Percentiles rank a stretch among this genome's conserved stretches.
phyloP scores from a whole-genome alignment of 106 monocot genomes.

The Alisma plantagoaquatica region DNA sequence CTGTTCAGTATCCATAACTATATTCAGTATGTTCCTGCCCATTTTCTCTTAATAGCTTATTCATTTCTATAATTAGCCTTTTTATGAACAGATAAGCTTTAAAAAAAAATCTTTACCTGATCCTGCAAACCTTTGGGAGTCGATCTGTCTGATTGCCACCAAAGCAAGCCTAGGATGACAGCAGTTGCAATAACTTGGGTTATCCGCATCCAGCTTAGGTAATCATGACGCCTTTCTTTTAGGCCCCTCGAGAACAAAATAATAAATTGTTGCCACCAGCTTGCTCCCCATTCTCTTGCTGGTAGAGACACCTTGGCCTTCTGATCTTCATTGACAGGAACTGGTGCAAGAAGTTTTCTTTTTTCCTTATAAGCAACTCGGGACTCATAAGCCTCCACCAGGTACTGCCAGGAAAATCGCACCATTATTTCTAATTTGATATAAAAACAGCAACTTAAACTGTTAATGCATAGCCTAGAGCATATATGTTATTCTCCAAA shows the following conservation, averaged over 20 bases:
- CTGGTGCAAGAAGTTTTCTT: conserved; percentile 34
- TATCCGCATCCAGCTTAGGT: conserved; percentile 83
- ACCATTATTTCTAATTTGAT: too few relatives aligned
- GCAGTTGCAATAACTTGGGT: conserved; percentile 82
- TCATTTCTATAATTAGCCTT: too few relatives aligned
- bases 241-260: conserved; percentile 71
- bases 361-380: conserved; percentile 53
- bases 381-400: conserved; percentile 72
- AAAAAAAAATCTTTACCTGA: too few relatives aligned
- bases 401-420: conserved; percentile 58
- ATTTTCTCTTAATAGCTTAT: too few relatives aligned
- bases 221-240: conserved; percentile 84
- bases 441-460: too few relatives aligned
- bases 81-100: too few relatives aligned
- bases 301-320: conserved; percentile 32
- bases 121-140: conserved; percentile 71
- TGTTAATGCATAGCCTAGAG: too few relatives aligned
- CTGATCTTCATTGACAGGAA: conserved; percentile 41
- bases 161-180: conserved; percentile 74
- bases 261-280: conserved; percentile 69
- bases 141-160: conserved; percentile 63
- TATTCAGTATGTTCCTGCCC: too few relatives aligned
- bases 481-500: too few relatives aligned
- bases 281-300: conserved; percentile 82
- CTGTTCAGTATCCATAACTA: too few relatives aligned